Evolutionary conservation across 495 filamentous ascomycete species (phyloP), one percentile per base, ranked within the genome.

Genomic region (Antarctomyces pellizariae): DNA sequence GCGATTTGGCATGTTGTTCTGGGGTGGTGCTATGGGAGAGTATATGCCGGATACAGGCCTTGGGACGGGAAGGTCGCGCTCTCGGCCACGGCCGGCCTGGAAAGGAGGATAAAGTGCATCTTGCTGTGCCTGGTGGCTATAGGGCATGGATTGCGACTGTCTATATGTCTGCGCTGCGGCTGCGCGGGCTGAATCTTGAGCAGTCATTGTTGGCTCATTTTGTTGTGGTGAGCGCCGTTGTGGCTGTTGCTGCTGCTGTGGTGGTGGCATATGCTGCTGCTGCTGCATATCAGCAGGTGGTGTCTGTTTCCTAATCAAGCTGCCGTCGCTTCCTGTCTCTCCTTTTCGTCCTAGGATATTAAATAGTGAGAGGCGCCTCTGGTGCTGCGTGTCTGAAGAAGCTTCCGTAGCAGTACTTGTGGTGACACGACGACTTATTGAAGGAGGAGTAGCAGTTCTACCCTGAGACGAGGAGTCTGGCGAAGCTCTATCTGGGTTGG

Each of bases 401-500:
- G n/a, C n/a, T n/a, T n/a, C n/a, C n/a, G n/a, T n/a, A n/a, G n/a
- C n/a, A n/a, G n/a, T n/a, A n/a, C n/a, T n/a, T n/a, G n/a, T n/a
- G n/a, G n/a, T n/a, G n/a, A n/a, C n/a, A n/a, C n/a, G n/a, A n/a
- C n/a, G n/a, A n/a, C n/a, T n/a, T n/a, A n/a, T n/a, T n/a, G n/a
- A n/a, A n/a, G n/a, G n/a, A n/a, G n/a, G n/a, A n/a, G n/a, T n/a
- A n/a, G n/a, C n/a, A n/a, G n/a, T n/a, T n/a, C n/a, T n/a, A n/a
- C n/a, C n/a, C n/a, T n/a, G n/a, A n/a, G 52, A 51, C n/a, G 66
- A 51, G 22, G 52, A 48, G 34, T 57, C 52, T 21, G 73, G 56
- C 16, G 73, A 68, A 25, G 64, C 62, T 48, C 86, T 69, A 56
- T 93, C 84, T 22, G 89, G 86, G 47, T 99, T 99, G 34, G 89